Base-by-base conservation (phyloP, 805 yeast species). In the Candida silvicultrix region DNA sequence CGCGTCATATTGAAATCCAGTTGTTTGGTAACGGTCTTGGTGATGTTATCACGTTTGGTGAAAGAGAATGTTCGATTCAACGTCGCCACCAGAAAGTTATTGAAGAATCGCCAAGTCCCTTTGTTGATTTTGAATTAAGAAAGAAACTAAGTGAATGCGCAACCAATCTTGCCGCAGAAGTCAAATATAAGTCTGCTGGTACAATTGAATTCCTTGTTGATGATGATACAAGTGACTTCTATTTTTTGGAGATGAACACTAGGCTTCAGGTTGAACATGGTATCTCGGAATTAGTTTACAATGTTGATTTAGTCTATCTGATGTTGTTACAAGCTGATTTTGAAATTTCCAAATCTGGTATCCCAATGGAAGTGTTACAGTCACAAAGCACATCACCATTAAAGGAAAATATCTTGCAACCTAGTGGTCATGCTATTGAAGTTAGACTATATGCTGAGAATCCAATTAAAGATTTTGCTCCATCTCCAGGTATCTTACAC, bases 231-330 rank as follows among this genome's bases (percentile, higher is more conserved):
- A 60, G 60, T 15, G 41, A 45, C 1, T 60, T 49, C 36, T 59
- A 57, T 39, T 60, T 60, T 43, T 46, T 60, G 35, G 65, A 60
- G 43, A 57, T 59, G 58, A 60, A 60, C 41, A 57, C 63, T 10
- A 51, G 64, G 40, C 52, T 60, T 16, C 64, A 60, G 49, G 64
- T 60, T 14, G 65, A 60, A 43, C 64, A 60, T 49, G 62, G 62
- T 40, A 56, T 60, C 22, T 56, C 65, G 12, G 65, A 60, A 45
- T 16, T 54, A 35, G 49, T 57, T 15, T 57, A 57, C 37, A 42
- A 42, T 18, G 58, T 60, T 20, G 64, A 60, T 40, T 39, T 60
- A 21, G 62, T 60, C 19, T 49, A 47, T 29, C 43, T 58, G 43
- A 58, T 58, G 64, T 40, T 60, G 3, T 39, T 57, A 20, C 64